Percentiles rank a stretch among this genome's conserved stretches.
phyloP scores from a whole-genome alignment of 805 yeast genomes.

The Kodamaea restingae region DNA sequence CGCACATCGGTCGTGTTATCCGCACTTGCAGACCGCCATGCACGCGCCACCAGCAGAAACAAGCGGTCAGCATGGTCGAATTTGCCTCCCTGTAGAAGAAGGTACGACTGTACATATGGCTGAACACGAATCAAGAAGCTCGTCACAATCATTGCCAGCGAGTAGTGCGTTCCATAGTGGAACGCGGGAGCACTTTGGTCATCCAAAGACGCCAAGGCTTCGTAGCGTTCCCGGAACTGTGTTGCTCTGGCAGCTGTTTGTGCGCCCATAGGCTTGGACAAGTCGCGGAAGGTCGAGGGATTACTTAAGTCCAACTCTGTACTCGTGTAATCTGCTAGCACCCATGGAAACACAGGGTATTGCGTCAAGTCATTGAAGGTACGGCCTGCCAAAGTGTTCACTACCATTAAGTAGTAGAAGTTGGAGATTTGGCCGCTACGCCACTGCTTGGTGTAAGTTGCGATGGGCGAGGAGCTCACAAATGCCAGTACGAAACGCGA shows the following conservation, averaged over 20 bases:
- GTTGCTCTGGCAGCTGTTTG: conserved; percentile 58
- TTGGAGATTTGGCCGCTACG: conserved; percentile 73
- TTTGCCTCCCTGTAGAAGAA: conserved; percentile 78
- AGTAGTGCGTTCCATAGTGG: conserved; percentile 91
- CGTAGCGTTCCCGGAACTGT: conserved; percentile 67
- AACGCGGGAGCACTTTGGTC: conserved; percentile 67
- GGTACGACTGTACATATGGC: conserved; percentile 78
- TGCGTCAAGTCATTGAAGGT: conserved; percentile 87
- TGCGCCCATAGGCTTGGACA: conserved; percentile 90
- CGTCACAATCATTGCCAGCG: conserved; percentile 90
- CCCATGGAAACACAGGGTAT: conserved; percentile 92
- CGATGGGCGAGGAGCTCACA: conserved; percentile 35
- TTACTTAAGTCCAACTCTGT: conserved; percentile 61
- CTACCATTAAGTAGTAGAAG: conserved; percentile 72
- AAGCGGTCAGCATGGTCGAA: conserved; percentile 87
- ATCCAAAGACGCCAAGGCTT: conserved; percentile 59
- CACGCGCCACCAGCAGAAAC: conserved; percentile 67
- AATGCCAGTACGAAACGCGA: conserved; percentile 14
- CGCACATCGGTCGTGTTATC: conserved; percentile 87
- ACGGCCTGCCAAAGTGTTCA: conserved; percentile 83
- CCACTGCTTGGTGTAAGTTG: conserved; percentile 67
- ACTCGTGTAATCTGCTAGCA: conserved; percentile 76
- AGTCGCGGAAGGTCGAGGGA: conserved; percentile 63
- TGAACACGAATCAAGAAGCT: conserved; percentile 71
- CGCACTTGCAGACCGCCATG: conserved; percentile 76